phyloP scores from a whole-genome alignment of 1,284 basidiomycete species.

The Puccinia hordei region DNA sequence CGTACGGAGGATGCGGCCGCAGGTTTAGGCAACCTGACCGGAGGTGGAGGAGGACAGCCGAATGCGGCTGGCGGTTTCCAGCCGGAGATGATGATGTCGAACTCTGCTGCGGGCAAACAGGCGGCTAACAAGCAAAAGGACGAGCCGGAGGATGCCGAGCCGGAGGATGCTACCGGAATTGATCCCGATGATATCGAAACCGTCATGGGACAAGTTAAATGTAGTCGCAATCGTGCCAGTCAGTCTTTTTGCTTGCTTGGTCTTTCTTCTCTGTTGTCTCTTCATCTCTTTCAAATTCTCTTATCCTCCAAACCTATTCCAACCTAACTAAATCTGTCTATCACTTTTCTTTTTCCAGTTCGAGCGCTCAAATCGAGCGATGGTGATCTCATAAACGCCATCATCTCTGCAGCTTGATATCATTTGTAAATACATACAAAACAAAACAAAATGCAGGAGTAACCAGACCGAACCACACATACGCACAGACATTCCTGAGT shows the following conservation, averaged over 20 bases:
- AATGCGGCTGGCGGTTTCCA: conserved; percentile 24
- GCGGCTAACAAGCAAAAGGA: conserved; percentile 26
- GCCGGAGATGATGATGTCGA: conserved; percentile 24
- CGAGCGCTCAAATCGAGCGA: conserved; percentile 39
- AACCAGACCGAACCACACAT: too few relatives aligned
- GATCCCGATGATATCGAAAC: conserved; percentile 42
- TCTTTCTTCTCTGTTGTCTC: not conserved
- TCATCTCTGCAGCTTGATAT: conserved; percentile 42
- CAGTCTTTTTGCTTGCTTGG: not conserved
- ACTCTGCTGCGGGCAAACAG: conserved; percentile 35
- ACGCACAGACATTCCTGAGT: too few relatives aligned
- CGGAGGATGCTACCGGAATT: conserved; percentile 26
- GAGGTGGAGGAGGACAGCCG: conserved; percentile 15
- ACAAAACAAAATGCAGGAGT: not conserved
- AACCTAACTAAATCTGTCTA: not conserved
- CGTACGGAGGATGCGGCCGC: conserved; percentile 50
- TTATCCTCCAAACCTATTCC: not conserved
- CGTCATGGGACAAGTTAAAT: conserved; percentile 47
- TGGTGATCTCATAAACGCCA: conserved; percentile 47
- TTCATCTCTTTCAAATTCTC: not conserved
- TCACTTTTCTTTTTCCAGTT: not conserved
- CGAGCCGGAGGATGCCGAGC: conserved; percentile 32
- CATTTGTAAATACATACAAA: not conserved
- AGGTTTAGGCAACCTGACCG: conserved; percentile 20
- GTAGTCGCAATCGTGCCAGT: conserved; percentile 40